Evolutionary conservation across 2,329 filamentous ascomycete genomes (phyloP), one percentile per base, ranked within the genome.

Genomic region (Arthrinium phaeospermum): DNA sequence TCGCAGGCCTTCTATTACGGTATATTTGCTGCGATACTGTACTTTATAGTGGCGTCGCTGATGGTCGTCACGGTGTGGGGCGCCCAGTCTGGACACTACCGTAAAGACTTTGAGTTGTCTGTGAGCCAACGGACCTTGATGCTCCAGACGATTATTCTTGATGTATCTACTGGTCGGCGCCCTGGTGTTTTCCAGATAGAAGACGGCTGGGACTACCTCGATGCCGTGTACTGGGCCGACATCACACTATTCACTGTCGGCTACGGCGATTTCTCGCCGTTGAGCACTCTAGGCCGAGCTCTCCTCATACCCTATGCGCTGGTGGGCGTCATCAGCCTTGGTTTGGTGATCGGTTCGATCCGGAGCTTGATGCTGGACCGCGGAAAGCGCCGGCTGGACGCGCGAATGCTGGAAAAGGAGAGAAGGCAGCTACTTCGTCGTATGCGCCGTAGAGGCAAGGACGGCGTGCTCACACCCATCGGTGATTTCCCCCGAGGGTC

Each of bases 1-100:
- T 94, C 93, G 0, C 93, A 97, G 80, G 94, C 94, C 0, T 98
- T 93, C 78, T 98, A 92, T 88, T 97, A 97, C 78, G 95, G 91
- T 37, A 87, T 97, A 24, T 94, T 94, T 76, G 91, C 94, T 3
- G 93, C 94, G 7, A 84, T 90, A 3, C 87, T 97, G 27, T 98
- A 98, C 82, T 92, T 96, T 71, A 79, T 96, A 22, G 92, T 93
- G 70, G 92, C 93, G 0, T 90, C 92, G 67, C 87, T 97, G 49
- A 91, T 98, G 81, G 88, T 92, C 75, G 82, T 94, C 71, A 98
- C 96, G 30, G 94, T 96, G 83, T 87, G 91, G 71, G 94, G 94
- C 12, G 95, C 95, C 67, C 89, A 90, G 22, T 77, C 79, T 0
- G 85, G 86, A 1, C 92, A 94, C 76, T 98, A 97, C 77, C 88